Evolutionary conservation across 345 rosid genomes (phyloP).

Genomic region (Draba incana): DNA sequence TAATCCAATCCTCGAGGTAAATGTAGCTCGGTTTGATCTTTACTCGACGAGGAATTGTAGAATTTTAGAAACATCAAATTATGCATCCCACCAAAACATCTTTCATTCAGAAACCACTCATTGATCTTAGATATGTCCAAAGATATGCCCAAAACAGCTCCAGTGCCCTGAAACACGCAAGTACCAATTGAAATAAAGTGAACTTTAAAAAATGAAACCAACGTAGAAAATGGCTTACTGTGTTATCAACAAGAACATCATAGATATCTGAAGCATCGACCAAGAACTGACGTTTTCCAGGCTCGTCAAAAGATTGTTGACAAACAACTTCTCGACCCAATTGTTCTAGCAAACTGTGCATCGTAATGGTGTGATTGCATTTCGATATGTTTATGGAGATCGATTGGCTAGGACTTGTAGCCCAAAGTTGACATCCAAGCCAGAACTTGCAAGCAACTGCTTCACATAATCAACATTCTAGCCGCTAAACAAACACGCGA

Average conservation of each 20-base stretch:
- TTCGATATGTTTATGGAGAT: constrained; percentile 25
- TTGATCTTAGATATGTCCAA: constrained; percentile 23
- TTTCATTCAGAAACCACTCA: constrained; percentile 7
- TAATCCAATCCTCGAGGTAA: constrained; percentile 26
- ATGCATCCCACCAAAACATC: constrained; percentile 28
- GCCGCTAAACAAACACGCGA: constrained; percentile 45
- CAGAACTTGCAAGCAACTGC: constrained; percentile 21
- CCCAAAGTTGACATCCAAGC: constrained; percentile 16
- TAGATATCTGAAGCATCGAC: constrained; percentile 34
- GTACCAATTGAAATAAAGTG: background rate
- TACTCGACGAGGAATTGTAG: constrained; percentile 9
- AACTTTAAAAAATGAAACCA: background rate
- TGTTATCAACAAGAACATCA: constrained; percentile 33
- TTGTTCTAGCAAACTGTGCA: constrained; percentile 44
- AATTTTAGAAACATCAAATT: constrained; percentile 39
- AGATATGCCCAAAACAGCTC: constrained; percentile 36
- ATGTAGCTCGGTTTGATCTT: background rate
- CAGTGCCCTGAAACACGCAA: constrained; percentile 31
- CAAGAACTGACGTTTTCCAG: constrained; percentile 38
- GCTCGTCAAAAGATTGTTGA: constrained; percentile 17
- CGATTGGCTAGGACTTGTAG: constrained; percentile 31
- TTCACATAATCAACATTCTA: background rate
- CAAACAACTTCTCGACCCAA: constrained; percentile 39
- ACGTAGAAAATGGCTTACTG: constrained; percentile 14
- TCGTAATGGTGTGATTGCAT: background rate